These are phyloP conservation scores for Jasminum sambac DNA, from an alignment of 257 asterid species.

Conservation along the genomic window DNA sequence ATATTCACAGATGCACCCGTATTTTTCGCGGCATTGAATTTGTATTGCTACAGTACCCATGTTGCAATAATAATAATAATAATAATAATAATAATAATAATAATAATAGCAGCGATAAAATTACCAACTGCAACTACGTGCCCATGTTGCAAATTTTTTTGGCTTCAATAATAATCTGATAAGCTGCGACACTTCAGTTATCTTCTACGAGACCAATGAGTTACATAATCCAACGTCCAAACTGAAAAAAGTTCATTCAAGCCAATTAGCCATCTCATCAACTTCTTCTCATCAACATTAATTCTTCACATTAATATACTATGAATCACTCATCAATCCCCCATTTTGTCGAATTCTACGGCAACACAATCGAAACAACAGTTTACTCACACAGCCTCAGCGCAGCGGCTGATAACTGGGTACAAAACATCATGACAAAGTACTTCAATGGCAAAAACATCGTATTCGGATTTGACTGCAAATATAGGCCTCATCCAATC, in stretches of 20 bases:
- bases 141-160: no score
- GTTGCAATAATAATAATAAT: no score
- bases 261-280: not conserved
- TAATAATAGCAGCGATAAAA: no score
- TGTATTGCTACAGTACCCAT: no score
- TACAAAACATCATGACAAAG: constrained; percentile 13
- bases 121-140: no score
- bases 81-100: no score
- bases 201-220: no score
- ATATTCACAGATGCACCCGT: no score
- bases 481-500: constrained; percentile 36
- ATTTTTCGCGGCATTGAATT: no score
- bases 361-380: constrained; percentile 32
- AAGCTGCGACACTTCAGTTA: no score
- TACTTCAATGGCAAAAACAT: not conserved
- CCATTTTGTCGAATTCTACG: constrained; percentile 28
- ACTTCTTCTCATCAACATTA: not conserved
- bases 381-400: constrained; percentile 35
- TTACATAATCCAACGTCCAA: no score
- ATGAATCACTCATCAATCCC: not conserved
- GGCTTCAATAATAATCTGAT: no score
- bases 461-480: constrained; percentile 35
- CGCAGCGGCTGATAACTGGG: constrained; percentile 31
- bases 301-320: not conserved
- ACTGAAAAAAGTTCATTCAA: not conserved